These are phyloP conservation scores for Phytophthora idaei DNA, from an alignment of 352 stramenopile species.

Conservation along the genomic window DNA sequence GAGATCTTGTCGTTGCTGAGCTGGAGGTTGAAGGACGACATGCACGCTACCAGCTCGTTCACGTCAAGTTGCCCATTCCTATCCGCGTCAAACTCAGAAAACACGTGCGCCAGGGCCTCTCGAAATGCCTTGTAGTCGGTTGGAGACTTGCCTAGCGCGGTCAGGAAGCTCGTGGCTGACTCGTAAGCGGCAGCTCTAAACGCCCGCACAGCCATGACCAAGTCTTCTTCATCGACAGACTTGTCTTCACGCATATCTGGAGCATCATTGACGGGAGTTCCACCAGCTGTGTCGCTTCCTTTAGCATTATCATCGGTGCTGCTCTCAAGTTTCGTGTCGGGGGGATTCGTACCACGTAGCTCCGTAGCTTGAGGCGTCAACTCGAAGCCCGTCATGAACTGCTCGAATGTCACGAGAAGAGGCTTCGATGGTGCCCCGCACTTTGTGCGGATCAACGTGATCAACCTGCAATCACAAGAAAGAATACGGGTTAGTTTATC, in stretches of 20 bases:
- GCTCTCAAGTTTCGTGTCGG: neutral
- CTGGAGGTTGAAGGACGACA: conserved; percentile 53
- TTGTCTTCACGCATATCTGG: conserved; percentile 3
- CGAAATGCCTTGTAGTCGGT: conserved; percentile 60
- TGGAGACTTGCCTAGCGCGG: conserved; percentile 21
- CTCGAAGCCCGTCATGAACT: conserved; percentile 69
- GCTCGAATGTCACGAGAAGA: conserved; percentile 47
- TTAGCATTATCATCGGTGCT: neutral
- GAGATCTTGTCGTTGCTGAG: conserved; percentile 48
- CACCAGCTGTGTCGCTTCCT: conserved; percentile 3
- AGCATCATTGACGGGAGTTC: neutral
- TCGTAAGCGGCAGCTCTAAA: conserved; percentile 51
- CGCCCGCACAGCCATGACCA: conserved; percentile 39
- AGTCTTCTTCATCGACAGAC: conserved; percentile 33
- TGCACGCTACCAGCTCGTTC: conserved; percentile 53
- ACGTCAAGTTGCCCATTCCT: conserved; percentile 60
- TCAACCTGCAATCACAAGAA: conserved; percentile 37
- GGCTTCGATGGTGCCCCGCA: conserved; percentile 41
- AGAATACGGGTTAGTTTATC: conserved; percentile 9
- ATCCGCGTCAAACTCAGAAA: conserved; percentile 62
- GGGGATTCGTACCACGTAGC: neutral
- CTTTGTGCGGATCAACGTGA: conserved; percentile 59
- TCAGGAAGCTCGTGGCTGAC: conserved; percentile 43
- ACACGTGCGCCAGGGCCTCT: conserved; percentile 54
- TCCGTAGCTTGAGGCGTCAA: conserved; percentile 17